phyloP scores from a whole-genome alignment of 768 basidiomycete genomes.

The Serendipita sp. region DNA sequence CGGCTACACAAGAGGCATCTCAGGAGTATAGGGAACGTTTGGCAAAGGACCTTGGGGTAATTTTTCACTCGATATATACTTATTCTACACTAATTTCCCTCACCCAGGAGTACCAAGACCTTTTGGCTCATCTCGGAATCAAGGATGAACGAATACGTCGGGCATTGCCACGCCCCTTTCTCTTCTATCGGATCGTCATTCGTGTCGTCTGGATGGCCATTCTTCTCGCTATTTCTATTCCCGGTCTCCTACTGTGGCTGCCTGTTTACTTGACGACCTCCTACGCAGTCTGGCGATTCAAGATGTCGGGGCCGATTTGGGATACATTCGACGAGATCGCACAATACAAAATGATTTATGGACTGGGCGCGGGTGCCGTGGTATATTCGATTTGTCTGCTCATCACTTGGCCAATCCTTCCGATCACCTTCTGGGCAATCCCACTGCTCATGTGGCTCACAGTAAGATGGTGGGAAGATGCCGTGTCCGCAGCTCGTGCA shows the following conservation, averaged over 20 bases:
- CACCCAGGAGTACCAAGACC: slow-evolving; percentile 54
- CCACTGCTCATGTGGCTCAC: slow-evolving; percentile 81
- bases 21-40: slow-evolving; percentile 17
- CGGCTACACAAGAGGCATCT: slow-evolving; percentile 11
- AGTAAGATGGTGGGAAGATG: slow-evolving; percentile 77
- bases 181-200: slow-evolving; percentile 47
- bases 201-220: slow-evolving; percentile 47
- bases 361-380: slow-evolving; percentile 51
- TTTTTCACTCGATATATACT: neutral
- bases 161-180: slow-evolving; percentile 36
- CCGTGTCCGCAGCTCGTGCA: slow-evolving; percentile 63
- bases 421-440: slow-evolving; percentile 40
- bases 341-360: slow-evolving; percentile 76
- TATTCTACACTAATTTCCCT: neutral
- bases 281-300: slow-evolving; percentile 57
- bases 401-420: slow-evolving; percentile 46
- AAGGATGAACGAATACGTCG: slow-evolving; percentile 76
- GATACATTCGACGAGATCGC: slow-evolving; percentile 86
- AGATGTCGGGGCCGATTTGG: slow-evolving; percentile 65
- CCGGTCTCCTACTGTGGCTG: slow-evolving; percentile 68
- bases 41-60: slow-evolving; percentile 44
- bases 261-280: slow-evolving; percentile 62
- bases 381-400: slow-evolving; percentile 45
- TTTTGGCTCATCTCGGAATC: slow-evolving; percentile 47
- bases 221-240: slow-evolving; percentile 49